Conservation (phyloP, 192 early-diverging fungal genomes). For the Podila clonocystis region DNA sequence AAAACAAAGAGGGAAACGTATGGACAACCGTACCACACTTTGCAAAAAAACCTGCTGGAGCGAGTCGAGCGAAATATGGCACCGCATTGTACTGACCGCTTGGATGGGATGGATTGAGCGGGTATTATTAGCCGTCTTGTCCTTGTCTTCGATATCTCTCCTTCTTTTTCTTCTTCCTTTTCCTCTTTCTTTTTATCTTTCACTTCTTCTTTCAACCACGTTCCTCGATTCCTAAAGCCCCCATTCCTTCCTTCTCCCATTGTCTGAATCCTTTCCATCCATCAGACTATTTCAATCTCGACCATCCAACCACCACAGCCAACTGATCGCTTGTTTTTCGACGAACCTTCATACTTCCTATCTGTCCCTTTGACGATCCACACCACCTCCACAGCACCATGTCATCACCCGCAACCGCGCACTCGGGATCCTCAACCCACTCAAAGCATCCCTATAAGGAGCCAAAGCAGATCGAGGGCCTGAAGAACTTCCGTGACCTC, state of each 20-base stretch:
- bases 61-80: no score
- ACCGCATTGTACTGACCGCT: no score
- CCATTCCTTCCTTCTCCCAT: slow-evolving; percentile 1
- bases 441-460: slow-evolving; percentile 47
- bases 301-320: neutral
- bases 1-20: no score
- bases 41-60: no score
- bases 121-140: neutral
- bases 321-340: neutral
- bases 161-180: neutral
- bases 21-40: no score
- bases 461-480: slow-evolving; percentile 45
- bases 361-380: neutral
- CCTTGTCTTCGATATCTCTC: neutral
- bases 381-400: neutral
- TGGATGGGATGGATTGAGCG: no score
- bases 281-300: neutral
- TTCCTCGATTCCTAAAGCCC: neutral
- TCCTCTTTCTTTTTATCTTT: neutral
- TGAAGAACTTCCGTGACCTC: slow-evolving; percentile 33
- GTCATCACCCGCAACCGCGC: slow-evolving; percentile 6
- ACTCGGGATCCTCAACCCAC: slow-evolving; percentile 11
- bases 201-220: neutral
- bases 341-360: neutral
- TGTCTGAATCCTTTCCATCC: neutral